Percentiles rank a stretch among this genome's conserved stretches.
Evolutionary conservation across 2,329 filamentous ascomycete genomes (phyloP).

Genomic region (Trichoderma gracile): DNA sequence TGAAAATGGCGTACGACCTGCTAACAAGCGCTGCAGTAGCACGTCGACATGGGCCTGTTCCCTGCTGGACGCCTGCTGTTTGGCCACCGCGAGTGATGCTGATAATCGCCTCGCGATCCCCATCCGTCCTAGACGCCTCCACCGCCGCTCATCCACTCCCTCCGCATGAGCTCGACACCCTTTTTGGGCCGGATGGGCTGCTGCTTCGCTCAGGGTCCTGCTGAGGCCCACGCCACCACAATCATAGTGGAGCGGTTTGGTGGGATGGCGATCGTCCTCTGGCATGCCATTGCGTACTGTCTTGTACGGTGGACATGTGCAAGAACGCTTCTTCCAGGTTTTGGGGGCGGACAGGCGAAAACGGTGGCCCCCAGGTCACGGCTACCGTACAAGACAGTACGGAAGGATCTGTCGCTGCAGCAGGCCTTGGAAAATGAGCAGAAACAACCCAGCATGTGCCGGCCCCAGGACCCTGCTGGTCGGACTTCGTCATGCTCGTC

Average conservation of each 20-base stretch:
- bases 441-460: neutral
- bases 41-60: conserved; percentile 20
- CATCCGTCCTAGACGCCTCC: conserved; percentile 7
- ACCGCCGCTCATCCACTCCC: conserved; percentile 9
- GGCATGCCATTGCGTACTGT: neutral
- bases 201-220: conserved; percentile 23
- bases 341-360: neutral
- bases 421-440: neutral
- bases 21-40: neutral
- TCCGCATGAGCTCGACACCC: conserved; percentile 20
- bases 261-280: neutral
- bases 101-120: conserved; percentile 4
- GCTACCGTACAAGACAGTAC: too few relatives aligned
- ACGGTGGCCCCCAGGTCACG: neutral
- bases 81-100: conserved; percentile 4
- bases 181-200: neutral
- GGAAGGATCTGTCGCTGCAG: neutral
- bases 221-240: conserved; percentile 16
- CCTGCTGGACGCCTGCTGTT: conserved; percentile 9
- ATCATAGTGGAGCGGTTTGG: neutral
- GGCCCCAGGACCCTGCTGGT: conserved; percentile 15
- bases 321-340: neutral
- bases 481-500: conserved; percentile 21
- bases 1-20: conserved; percentile 15
- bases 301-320: neutral